A percentile compares a stretch with the other conserved stretches of the same genome.
phyloP scores from a whole-genome alignment of 2,329 filamentous ascomycete species.

The Penicillium decumbens region DNA sequence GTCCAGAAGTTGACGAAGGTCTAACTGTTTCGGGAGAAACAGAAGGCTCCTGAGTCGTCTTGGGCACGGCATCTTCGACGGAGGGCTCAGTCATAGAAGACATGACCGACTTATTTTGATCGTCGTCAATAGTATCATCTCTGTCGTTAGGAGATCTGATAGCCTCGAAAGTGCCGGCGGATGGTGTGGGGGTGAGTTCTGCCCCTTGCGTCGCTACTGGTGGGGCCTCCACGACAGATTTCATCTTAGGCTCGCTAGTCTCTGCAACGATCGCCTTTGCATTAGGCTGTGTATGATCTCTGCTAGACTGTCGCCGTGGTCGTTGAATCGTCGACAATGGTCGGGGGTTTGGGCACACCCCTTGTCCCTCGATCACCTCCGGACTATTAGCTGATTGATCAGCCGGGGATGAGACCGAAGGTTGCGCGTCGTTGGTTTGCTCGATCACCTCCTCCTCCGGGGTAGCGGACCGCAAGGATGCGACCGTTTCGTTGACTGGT shows the following conservation, averaged over 20 bases:
- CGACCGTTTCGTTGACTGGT: constrained; percentile 14
- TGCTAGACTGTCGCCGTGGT: constrained; percentile 30
- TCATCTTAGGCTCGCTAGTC: constrained; percentile 19
- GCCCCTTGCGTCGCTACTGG: constrained; percentile 26
- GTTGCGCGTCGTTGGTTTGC: constrained; percentile 18
- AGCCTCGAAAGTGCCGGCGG: constrained; percentile 19
- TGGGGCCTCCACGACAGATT: constrained; percentile 17
- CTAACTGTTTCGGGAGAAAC: constrained; percentile 13
- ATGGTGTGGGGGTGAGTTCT: constrained; percentile 16
- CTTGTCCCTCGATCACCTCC: constrained; percentile 33
- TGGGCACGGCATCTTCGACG: background rate
- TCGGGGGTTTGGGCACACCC: constrained; percentile 29
- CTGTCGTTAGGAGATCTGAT: constrained; percentile 16
- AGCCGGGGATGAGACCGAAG: constrained; percentile 20
- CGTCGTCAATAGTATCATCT: constrained; percentile 10
- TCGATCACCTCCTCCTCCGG: constrained; percentile 11
- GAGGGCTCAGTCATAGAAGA: constrained; percentile 4
- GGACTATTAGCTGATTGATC: constrained; percentile 19
- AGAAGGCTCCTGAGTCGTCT: background rate
- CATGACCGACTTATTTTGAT: constrained; percentile 16
- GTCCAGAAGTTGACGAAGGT: constrained; percentile 28
- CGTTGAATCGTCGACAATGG: constrained; percentile 26
- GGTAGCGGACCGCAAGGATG: constrained; percentile 16
- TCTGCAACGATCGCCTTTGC: constrained; percentile 22
- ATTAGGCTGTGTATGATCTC: constrained; percentile 20